Conservation (phyloP, 2,329 filamentous ascomycete genomes). For the Ophiognomonia clavigignenti-juglandacearum region DNA sequence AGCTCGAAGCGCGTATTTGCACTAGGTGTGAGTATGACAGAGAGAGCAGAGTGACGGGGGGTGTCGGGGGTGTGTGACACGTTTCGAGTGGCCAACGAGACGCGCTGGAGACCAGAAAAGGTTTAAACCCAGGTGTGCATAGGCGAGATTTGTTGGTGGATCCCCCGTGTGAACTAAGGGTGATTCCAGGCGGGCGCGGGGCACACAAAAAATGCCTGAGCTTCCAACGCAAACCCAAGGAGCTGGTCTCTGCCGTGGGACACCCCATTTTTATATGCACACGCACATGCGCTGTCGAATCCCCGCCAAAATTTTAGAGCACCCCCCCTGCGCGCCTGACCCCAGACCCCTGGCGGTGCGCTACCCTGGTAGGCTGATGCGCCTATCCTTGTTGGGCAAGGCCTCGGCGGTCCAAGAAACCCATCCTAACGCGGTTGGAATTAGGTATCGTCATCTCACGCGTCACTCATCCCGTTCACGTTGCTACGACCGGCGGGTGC, state of each 20-base stretch:
- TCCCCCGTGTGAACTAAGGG: too few relatives aligned
- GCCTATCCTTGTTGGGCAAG: conserved; percentile 14
- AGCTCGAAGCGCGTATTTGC: too few relatives aligned
- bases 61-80: too few relatives aligned
- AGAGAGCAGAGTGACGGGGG: too few relatives aligned
- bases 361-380: conserved; percentile 1
- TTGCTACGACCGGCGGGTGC: neutral
- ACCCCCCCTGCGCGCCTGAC: conserved; percentile 5
- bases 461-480: too few relatives aligned
- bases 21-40: too few relatives aligned
- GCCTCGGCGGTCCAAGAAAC: conserved; percentile 1
- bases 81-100: too few relatives aligned
- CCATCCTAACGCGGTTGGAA: conserved; percentile 2
- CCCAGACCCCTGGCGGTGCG: neutral
- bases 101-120: too few relatives aligned
- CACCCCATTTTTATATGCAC: conserved; percentile 16
- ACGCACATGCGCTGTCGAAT: conserved; percentile 2
- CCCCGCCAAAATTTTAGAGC: conserved; percentile 6
- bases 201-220: too few relatives aligned
- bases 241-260: conserved; percentile 10
- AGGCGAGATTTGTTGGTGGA: too few relatives aligned
- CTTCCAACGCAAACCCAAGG: neutral
- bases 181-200: too few relatives aligned
- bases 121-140: too few relatives aligned
- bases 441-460: conserved; percentile 4